Evolutionary conservation across 345 rosid species (phyloP).

Genomic region (Clarkia xantiana): DNA sequence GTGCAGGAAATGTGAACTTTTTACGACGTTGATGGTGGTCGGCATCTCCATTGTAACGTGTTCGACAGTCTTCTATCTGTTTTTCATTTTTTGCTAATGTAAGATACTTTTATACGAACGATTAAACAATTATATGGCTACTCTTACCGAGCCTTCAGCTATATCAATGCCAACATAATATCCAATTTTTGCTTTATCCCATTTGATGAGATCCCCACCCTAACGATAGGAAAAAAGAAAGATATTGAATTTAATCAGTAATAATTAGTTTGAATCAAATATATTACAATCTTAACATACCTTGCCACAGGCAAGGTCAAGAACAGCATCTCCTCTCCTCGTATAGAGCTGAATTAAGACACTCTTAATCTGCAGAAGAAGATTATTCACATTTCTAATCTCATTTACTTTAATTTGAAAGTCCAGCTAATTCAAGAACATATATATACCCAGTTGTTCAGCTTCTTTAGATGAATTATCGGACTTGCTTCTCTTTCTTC

Average conservation of each 20-base stretch:
- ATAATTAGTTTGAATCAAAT: no score
- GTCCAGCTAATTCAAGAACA: background rate
- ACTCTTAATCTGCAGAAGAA: conserved; percentile 67
- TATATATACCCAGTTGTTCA: conserved; percentile 73
- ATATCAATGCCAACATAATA: conserved; percentile 94
- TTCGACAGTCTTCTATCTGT: conserved; percentile 96
- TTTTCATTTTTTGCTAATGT: conserved; percentile 2
- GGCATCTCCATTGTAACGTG: conserved; percentile 92
- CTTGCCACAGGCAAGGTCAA: conserved; percentile 97
- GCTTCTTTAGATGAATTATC: conserved; percentile 86
- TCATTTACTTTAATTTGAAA: background rate
- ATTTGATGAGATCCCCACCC: conserved; percentile 99
- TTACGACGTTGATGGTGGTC: conserved; percentile 88
- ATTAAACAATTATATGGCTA: background rate
- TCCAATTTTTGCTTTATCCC: conserved; percentile 91
- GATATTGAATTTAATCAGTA: background rate
- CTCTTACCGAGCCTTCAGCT: conserved; percentile 90
- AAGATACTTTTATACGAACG: no score
- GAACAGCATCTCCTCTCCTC: conserved; percentile 76
- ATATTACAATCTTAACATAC: conserved; percentile 12
- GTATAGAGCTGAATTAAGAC: conserved; percentile 89
- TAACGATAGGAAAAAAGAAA: conserved; percentile 9
- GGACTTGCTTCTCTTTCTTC: conserved; percentile 99
- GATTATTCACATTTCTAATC: background rate
- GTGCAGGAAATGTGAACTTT: conserved; percentile 88